Base-by-base conservation (phyloP, 768 basidiomycete genomes). In the Podaxis carcinomalis region DNA sequence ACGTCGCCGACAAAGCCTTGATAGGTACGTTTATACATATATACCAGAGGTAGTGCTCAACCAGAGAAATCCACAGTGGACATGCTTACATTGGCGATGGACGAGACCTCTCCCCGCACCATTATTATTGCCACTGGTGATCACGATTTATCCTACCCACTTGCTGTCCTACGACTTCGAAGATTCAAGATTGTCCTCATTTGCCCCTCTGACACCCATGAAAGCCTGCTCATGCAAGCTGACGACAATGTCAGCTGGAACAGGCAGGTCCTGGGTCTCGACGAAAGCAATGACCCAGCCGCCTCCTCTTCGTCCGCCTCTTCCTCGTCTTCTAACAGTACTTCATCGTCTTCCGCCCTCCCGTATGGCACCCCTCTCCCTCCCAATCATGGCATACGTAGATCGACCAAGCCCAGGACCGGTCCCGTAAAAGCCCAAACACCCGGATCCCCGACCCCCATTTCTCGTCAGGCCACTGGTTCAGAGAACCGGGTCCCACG, bases 91-190 rank as follows among this genome's bases (percentile, higher is more conserved):
- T 61, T 73, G 61, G 71, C 68, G 19, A 70, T 86, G 67, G 88
- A 90, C 70, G 79, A 82, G 62, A 80, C 61, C 66, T 79, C 69
- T 1, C 68, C 69, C 0, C 51, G 64, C 35, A 87, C 86, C 14
- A 73, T 89, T 65, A 69, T 89, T 39, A 72, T 91, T 35, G 85
- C 90, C 64, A 80, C 87, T 0, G 84, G 83, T 11, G 87, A 90
- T 69, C 78, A 84, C 40, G 87, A 89, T 68, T 82, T 88, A 63
- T 80, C 82, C 1, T 89, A 87, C 66, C 82, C 83, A 16, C 69
- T 87, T 44, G 83, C 87, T 1, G 75, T 75, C 37, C 73, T 89
- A 37, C 80, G 83, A 27, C 75, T 83, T 59, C 78, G 85, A 61
- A 72, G 73, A 46, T 85, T 83, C 67, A 71, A 74, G 25, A 78